Evolutionary conservation across 805 yeast species (phyloP), one percentile per base, ranked within the genome.

Genomic region (Suhomyces kilbournensis): DNA sequence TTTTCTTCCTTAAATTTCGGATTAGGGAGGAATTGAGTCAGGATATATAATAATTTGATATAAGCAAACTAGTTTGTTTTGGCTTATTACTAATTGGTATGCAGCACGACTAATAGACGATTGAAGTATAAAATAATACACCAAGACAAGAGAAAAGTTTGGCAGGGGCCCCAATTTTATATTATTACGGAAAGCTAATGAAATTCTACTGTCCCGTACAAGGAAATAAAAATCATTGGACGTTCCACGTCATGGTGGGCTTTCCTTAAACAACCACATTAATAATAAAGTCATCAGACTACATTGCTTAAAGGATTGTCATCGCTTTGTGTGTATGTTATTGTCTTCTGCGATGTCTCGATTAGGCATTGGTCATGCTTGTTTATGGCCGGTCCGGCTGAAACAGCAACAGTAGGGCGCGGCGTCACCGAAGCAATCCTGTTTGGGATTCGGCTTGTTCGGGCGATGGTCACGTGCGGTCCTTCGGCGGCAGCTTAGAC

Each of bases 301-400:
- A 9, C 20, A 17, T 45, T 45, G 48, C 48, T 45, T 15, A 15
- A 17, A 17, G 48, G 48, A 45, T 45, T 45, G 48, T 45, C 17
- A 12, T 10, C 14, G 17, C 19, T 46, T 46, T 46, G 48, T 46
- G 48, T 8, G 22, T 34, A n/a, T 46, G 43, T 46, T 46, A 19
- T 46, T 39, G 26, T 17, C 20, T 35, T 34, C 44, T 17, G 30
- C 22, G 20, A 10, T 10, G 30, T 28, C 62, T 58, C 46, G 43
- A 54, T 47, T 50, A 23, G 62, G 62, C 48, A 53, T 56, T 23
- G 60, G 61, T 57, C 60, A 57, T 57, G 60, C 57, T 57, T 56
- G 55, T 56, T 55, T 54, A 46, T 34, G 48, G 48, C 25, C 17
- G 45, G 22, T 26, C 23, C 47, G 52, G 53, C 50, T 50, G 50